Conservation (phyloP, 352 stramenopile species). For the Globisporangium radiosum region DNA sequence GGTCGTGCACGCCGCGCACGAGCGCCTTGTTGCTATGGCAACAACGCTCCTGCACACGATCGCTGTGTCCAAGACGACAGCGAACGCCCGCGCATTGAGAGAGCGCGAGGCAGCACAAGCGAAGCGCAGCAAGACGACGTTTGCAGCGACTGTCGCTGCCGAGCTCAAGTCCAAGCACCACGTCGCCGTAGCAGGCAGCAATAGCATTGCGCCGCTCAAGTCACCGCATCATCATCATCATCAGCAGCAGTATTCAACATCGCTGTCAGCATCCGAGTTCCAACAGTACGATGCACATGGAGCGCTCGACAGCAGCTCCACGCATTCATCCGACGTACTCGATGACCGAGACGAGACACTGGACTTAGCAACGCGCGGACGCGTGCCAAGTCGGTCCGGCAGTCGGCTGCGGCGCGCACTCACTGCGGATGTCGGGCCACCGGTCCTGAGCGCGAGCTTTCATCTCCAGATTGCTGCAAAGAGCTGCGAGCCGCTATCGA, state of each 20-base stretch:
- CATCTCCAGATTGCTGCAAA: conserved; percentile 14
- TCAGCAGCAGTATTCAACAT: background rate
- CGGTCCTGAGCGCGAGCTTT: conserved; percentile 27
- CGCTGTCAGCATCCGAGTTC: background rate
- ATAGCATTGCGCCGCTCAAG: no score
- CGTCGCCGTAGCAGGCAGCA: background rate
- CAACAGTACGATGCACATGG: background rate
- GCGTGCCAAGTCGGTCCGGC: conserved; percentile 12
- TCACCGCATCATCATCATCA: background rate
- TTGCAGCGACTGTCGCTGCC: conserved; percentile 25
- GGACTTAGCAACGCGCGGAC: conserved; percentile 6
- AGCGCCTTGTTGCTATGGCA: conserved; percentile 33
- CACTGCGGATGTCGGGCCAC: conserved; percentile 11
- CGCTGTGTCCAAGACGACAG: conserved; percentile 26
- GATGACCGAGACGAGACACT: background rate
- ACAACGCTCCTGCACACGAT: conserved; percentile 37
- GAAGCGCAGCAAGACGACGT: conserved; percentile 24
- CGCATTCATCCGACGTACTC: background rate
- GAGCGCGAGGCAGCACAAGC: conserved; percentile 25
- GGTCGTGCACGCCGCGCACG: conserved; percentile 33
- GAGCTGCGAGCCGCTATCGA: background rate
- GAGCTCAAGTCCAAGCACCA: conserved; percentile 17
- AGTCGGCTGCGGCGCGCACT: conserved; percentile 18
- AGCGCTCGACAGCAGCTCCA: background rate
- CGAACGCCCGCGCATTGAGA: conserved; percentile 33